These are phyloP conservation scores for Rubus parviflorus DNA, from an alignment of 306 rosid genomes.

Conservation along the genomic window DNA sequence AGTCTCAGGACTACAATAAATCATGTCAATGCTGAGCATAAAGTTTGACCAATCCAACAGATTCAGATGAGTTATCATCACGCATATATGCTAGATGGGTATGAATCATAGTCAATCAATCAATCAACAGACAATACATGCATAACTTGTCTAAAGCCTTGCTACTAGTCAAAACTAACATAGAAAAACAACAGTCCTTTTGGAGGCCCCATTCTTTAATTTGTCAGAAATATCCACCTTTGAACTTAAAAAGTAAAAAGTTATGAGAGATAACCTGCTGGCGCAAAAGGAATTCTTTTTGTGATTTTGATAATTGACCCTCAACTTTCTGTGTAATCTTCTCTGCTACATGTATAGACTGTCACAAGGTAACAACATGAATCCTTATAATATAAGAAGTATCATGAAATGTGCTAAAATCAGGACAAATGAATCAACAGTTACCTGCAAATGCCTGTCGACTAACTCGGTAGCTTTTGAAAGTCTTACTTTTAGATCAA, in stretches of 20 bases:
- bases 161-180: background rate
- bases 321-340: conserved; percentile 98
- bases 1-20: no score
- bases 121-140: no score
- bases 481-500: conserved; percentile 89
- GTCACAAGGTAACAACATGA: conserved; percentile 42
- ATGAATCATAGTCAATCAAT: no score
- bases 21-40: no score
- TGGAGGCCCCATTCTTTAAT: background rate
- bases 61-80: no score
- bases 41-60: no score
- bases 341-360: conserved; percentile 99
- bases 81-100: no score
- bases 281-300: conserved; percentile 94
- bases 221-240: background rate
- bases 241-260: background rate
- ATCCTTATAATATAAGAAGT: conserved; percentile 17
- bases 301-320: conserved; percentile 97
- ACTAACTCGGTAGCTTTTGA: conserved; percentile 96
- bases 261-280: conserved; percentile 64
- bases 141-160: no score
- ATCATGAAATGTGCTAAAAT: conserved; percentile 4
- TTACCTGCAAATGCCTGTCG: conserved; percentile 96
- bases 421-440: conserved; percentile 7
- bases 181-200: background rate